A percentile compares a stretch with the other conserved stretches of the same genome.
These are phyloP conservation scores for Dillenia turbinata DNA, from an alignment of 164 flowering plant genomes.

Conservation along the genomic window DNA sequence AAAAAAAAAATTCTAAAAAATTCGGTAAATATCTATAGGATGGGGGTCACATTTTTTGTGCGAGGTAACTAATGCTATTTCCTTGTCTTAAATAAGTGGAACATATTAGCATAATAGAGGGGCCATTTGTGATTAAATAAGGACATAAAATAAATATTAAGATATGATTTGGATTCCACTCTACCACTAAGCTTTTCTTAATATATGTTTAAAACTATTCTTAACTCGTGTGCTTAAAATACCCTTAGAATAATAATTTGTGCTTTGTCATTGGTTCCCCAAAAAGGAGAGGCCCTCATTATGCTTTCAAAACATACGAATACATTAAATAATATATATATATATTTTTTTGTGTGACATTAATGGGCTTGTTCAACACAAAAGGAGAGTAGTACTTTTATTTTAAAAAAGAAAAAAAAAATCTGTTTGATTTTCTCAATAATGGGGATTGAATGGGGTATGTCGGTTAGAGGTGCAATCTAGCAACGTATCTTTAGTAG, in stretches of 20 bases:
- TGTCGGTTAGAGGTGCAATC: too few relatives aligned
- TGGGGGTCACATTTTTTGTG: neutral
- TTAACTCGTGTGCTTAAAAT: slow-evolving; percentile 6
- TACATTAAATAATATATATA: too few relatives aligned
- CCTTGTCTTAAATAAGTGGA: slow-evolving; percentile 2
- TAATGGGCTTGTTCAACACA: too few relatives aligned
- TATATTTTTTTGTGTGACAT: too few relatives aligned
- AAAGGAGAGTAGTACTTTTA: too few relatives aligned
- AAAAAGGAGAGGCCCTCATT: slow-evolving; percentile 4
- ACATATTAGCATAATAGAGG: slow-evolving; percentile 3
- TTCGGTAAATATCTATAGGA: neutral
- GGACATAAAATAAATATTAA: neutral
- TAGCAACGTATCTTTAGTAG: too few relatives aligned
- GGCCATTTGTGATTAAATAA: neutral
- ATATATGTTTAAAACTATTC: slow-evolving; percentile 11
- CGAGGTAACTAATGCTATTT: neutral
- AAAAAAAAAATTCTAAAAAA: too few relatives aligned
- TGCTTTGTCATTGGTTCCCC: slow-evolving; percentile 4
- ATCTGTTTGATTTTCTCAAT: too few relatives aligned
- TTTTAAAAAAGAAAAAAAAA: too few relatives aligned
- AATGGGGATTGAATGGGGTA: too few relatives aligned
- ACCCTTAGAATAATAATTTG: slow-evolving; percentile 1
- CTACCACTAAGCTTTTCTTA: slow-evolving; percentile 19
- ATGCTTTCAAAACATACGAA: neutral
- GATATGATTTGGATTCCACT: slow-evolving; percentile 18